Evolutionary conservation across 2,329 filamentous ascomycete species (phyloP).

Genomic region (Clarireedia monteithiana): DNA sequence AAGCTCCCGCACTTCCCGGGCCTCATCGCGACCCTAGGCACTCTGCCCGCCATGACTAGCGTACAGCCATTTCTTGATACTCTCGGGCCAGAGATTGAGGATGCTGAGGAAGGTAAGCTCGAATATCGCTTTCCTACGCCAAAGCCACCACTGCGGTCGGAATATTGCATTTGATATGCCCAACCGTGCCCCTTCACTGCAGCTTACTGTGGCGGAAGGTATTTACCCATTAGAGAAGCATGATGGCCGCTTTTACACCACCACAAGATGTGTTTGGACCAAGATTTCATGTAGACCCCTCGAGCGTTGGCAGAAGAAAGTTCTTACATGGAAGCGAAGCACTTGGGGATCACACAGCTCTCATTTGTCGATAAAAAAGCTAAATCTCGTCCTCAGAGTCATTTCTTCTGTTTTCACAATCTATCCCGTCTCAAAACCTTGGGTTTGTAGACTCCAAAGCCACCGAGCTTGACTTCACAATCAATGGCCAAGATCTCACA

Average conservation of each 20-base stretch:
- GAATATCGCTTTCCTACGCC: background rate
- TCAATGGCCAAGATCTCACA: constrained; percentile 62
- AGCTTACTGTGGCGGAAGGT: background rate
- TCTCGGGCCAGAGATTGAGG: constrained; percentile 43
- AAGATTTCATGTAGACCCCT: too few relatives aligned
- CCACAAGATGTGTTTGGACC: too few relatives aligned
- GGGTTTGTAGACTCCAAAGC: constrained; percentile 77
- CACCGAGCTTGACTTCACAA: constrained; percentile 53
- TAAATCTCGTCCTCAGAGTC: constrained; percentile 53
- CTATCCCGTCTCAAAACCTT: constrained; percentile 66
- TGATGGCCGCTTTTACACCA: background rate
- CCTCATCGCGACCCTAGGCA: too few relatives aligned
- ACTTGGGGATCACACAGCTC: too few relatives aligned
- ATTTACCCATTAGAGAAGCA: background rate
- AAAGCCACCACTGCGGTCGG: constrained; percentile 1
- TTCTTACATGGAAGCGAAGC: too few relatives aligned
- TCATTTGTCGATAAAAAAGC: too few relatives aligned
- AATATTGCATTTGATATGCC: too few relatives aligned
- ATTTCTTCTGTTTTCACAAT: constrained; percentile 75
- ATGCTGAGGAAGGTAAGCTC: constrained; percentile 51
- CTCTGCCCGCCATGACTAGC: constrained; percentile 6
- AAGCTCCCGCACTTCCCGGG: too few relatives aligned
- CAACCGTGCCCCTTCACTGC: background rate
- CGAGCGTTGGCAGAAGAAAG: too few relatives aligned
- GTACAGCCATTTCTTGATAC: constrained; percentile 32